Base-by-base conservation (phyloP, 768 basidiomycete species). In the Lepiota brunneoincarnata region DNA sequence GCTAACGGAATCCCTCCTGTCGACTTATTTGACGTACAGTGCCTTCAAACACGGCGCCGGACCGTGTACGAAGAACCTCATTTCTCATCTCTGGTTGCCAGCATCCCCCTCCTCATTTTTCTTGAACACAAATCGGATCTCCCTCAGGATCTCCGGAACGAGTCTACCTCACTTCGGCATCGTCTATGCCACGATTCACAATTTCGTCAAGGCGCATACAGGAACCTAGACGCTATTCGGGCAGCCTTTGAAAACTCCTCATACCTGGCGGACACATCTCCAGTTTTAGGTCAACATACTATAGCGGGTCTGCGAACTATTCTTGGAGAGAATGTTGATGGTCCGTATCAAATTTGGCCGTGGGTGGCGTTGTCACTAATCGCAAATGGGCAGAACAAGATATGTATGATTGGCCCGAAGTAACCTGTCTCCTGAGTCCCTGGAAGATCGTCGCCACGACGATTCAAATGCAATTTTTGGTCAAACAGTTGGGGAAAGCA, bases 391-490 rank as follows among this genome's bases (percentile, higher is more conserved):
- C 59, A 70, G 79, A 81, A 50, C 70, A 77, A 17, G 80, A 81
- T 36, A 70, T 80, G 47, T 78, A 76, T 46, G 81, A 79, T 51
- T 84, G 82, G 78, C 79, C 82, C 17, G 75, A 79, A 56, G 78
- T 86, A 11, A 83, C 82, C 0, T 83, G 82, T 9, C 71, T 88
- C 28, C 71, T 92, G 24, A 91, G 87, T 57, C 91, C 89, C 0
- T 93, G 91, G 89, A 89, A 87, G 62, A 79, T 92, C 21, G 82
- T 87, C 9, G 87, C 88, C 2, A 91, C 91, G 0, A 84, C 86
- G 4, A 86, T 91, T 51, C 86, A 90, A 60, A 77, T 91, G 57
- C 87, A 90, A 54, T 78, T 92, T 36, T 81, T 84, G 39, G 73
- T 92, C 49, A 82, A 87, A 63, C 87, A 89, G 60, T 70, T 92